Percentiles rank a stretch among this genome's conserved stretches.
phyloP scores from a whole-genome alignment of 2,329 filamentous ascomycete species.

The Calycina herbarum region DNA sequence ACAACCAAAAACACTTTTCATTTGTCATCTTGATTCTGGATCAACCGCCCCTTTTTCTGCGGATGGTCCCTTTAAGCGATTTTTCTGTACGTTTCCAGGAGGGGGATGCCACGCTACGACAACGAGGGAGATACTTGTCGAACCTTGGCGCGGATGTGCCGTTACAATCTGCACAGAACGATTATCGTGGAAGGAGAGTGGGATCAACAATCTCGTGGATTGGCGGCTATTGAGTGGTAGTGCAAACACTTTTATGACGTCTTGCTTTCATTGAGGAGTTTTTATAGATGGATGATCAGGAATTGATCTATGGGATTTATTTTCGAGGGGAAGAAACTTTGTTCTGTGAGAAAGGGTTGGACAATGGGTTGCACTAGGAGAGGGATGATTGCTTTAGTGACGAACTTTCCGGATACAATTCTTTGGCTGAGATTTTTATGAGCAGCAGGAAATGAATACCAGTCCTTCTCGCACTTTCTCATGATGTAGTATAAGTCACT shows the following conservation, averaged over 20 bases:
- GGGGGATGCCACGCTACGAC: conserved; percentile 2
- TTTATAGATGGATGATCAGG: background rate
- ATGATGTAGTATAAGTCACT: background rate
- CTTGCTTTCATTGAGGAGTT: background rate
- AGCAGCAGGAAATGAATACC: background rate
- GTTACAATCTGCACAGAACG: conserved; percentile 2
- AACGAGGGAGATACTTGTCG: conserved; percentile 3
- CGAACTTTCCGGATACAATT: background rate
- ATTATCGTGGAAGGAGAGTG: conserved; percentile 6
- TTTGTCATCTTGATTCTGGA: conserved; percentile 5
- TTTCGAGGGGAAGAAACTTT: background rate
- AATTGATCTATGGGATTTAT: background rate
- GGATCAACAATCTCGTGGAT: background rate
- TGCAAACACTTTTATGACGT: background rate
- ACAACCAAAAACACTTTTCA: conserved; percentile 9
- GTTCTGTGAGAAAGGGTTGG: background rate
- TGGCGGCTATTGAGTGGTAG: conserved; percentile 1
- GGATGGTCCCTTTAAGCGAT: conserved; percentile 6
- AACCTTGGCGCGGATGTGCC: conserved; percentile 1
- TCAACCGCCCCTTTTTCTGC: background rate
- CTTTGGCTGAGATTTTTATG: background rate
- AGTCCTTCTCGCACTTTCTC: background rate
- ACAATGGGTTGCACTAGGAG: background rate
- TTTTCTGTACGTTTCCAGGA: conserved; percentile 6
- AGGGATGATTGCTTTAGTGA: background rate